These are phyloP conservation scores for Oidium heveae DNA, from an alignment of 2,329 filamentous ascomycete species.

Conservation along the genomic window DNA sequence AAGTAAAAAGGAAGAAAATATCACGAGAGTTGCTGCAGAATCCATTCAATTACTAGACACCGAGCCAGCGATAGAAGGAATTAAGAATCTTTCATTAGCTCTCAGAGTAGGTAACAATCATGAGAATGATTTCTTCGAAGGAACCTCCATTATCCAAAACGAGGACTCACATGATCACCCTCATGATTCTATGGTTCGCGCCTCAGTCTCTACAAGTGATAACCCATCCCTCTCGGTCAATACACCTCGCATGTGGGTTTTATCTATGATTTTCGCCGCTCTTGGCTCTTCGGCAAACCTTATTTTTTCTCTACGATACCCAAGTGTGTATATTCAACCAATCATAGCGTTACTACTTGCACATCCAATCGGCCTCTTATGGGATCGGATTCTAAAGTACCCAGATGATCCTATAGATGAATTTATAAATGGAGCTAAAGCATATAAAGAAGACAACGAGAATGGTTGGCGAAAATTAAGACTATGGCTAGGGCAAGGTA, in stretches of 20 bases:
- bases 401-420: constrained; percentile 26
- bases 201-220: constrained; percentile 53
- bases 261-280: constrained; percentile 58
- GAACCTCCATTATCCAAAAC: background rate
- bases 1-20: background rate
- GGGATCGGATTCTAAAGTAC: constrained; percentile 48
- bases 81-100: background rate
- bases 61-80: background rate
- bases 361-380: constrained; percentile 57
- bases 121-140: background rate
- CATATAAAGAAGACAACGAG: constrained; percentile 3
- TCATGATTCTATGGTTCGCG: constrained; percentile 54
- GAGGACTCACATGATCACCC: constrained; percentile 32
- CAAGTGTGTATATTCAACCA: constrained; percentile 69
- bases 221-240: constrained; percentile 59
- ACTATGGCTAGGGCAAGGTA: constrained; percentile 54
- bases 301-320: constrained; percentile 76
- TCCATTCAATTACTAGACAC: background rate
- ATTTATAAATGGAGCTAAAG: constrained; percentile 26
- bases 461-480: constrained; percentile 21
- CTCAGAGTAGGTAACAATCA: background rate
- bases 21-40: background rate
- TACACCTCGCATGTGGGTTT: constrained; percentile 65
- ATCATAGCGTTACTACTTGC: constrained; percentile 70
- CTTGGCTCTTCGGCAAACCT: constrained; percentile 64